Evolutionary conservation across 257 asterid genomes (phyloP), one percentile per base, ranked within the genome.

Genomic region (Salvia miltiorrhiza): DNA sequence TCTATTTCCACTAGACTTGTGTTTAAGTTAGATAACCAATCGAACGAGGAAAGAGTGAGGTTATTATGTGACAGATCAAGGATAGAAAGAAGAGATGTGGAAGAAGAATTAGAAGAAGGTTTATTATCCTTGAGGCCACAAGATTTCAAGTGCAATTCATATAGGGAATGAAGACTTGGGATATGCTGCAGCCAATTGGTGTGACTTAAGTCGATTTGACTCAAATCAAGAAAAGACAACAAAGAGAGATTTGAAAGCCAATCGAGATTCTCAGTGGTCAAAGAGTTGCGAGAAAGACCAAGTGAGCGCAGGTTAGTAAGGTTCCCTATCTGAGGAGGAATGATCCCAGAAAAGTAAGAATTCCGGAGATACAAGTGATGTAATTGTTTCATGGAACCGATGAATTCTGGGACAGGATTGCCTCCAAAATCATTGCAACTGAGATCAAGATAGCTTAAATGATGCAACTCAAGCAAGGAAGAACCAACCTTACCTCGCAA

Each of bases 221-320:
- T 12, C 56, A 53, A 23, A 43, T 55, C 73, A 54, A 67, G 73
- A 12, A 1, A 0, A 12, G 26, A 35, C 53, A 53, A 14, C 4
- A 3, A 53, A 37, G 54, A 52, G 40, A 67, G 23, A 54, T 23
- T 6, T 23, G 73, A 69, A 39, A 69, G 21, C 73, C 73, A 67
- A 23, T 20, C 9, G 16, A 67, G 62, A 32, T 67, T 54, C 8
- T 52, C 39, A 19, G 35, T 6, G 21, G 3, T 10, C 1, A 66
- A 12, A 4, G 23, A 23, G 5, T 49, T 49, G 0, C 0, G 0
- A 9, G 57, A 50, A 14, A 50, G 57, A 20, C 20, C 32, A 19
- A 50, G 57, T 19, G 57, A 50, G 7, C 14, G 57, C n/a, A 50
- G n/a, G 30, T 50, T 50, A 6, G 57, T 50, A 9, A 52, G 35